These are phyloP conservation scores for Penicillium steckii DNA, from an alignment of 495 filamentous ascomycete species.

Conservation along the genomic window DNA sequence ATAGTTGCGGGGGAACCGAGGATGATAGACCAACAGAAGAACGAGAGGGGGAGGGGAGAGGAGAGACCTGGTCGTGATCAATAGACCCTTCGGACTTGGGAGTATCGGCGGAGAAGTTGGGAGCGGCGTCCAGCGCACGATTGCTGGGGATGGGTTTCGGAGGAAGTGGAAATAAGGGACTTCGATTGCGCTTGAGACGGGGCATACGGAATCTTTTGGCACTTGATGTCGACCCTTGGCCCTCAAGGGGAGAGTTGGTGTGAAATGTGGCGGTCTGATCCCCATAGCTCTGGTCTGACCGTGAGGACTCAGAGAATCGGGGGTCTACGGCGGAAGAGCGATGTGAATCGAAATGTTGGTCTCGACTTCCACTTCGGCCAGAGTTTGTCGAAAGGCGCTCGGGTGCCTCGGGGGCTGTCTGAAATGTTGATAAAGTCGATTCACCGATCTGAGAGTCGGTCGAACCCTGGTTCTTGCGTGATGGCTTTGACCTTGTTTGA, in stretches of 20 bases:
- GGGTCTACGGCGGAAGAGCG: constrained; percentile 66
- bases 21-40: constrained; percentile 46
- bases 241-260: constrained; percentile 28
- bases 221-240: constrained; percentile 46
- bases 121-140: constrained; percentile 22
- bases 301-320: constrained; percentile 85
- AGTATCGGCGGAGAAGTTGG: constrained; percentile 23
- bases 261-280: constrained; percentile 62
- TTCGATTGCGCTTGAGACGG: constrained; percentile 77
- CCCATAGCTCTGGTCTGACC: constrained; percentile 82
- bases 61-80: constrained; percentile 42
- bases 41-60: constrained; percentile 57
- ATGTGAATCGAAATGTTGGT: constrained; percentile 64
- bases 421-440: constrained; percentile 43
- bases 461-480: constrained; percentile 29
- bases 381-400: constrained; percentile 55
- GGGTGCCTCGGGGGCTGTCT: constrained; percentile 67
- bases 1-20: constrained; percentile 38
- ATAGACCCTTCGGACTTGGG: constrained; percentile 28
- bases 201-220: constrained; percentile 76
- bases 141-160: constrained; percentile 51
- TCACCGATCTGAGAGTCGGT: constrained; percentile 37
- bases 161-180: constrained; percentile 84
- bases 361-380: constrained; percentile 50
- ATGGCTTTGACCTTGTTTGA: constrained; percentile 13